Conservation (phyloP, 345 rosid species). For the Iberis pinnata region DNA sequence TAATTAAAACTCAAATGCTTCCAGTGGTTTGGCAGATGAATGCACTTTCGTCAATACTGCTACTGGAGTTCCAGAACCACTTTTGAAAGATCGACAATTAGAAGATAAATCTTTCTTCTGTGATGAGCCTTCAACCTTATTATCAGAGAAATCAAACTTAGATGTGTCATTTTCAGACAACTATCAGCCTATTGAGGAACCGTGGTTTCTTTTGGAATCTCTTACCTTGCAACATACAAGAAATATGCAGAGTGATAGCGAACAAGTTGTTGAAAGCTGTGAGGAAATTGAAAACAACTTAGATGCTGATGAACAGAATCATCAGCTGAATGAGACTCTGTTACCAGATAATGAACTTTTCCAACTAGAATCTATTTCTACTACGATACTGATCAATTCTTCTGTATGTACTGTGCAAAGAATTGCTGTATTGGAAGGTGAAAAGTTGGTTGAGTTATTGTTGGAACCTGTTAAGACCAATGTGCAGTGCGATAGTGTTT, state of each 20-base stretch:
- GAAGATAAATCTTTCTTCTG: conserved; percentile 30
- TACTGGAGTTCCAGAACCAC: conserved; percentile 29
- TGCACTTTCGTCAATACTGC: conserved; percentile 18
- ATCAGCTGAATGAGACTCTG: conserved; percentile 35
- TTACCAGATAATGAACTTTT: conserved; percentile 42
- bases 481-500: conserved; percentile 89
- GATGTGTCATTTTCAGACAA: conserved; percentile 37
- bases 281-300: conserved; percentile 26
- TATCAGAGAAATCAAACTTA: conserved; percentile 24
- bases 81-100: conserved; percentile 32
- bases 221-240: conserved; percentile 21
- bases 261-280: conserved; percentile 26
- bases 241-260: conserved; percentile 27
- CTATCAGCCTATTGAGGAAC: conserved; percentile 84
- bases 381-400: conserved; percentile 73
- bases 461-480: conserved; percentile 86
- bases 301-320: conserved; percentile 33
- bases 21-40: conserved; percentile 95
- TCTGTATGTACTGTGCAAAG: conserved; percentile 91
- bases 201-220: conserved; percentile 58
- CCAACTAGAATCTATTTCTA: conserved; percentile 47
- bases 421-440: conserved; percentile 90
- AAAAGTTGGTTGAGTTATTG: conserved; percentile 76
- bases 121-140: conserved; percentile 29
- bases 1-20: conserved; percentile 80